A percentile compares a stretch with the other conserved stretches of the same genome.
Conservation (phyloP, 1,284 basidiomycete species). For the Xerocomus amazonicus region DNA sequence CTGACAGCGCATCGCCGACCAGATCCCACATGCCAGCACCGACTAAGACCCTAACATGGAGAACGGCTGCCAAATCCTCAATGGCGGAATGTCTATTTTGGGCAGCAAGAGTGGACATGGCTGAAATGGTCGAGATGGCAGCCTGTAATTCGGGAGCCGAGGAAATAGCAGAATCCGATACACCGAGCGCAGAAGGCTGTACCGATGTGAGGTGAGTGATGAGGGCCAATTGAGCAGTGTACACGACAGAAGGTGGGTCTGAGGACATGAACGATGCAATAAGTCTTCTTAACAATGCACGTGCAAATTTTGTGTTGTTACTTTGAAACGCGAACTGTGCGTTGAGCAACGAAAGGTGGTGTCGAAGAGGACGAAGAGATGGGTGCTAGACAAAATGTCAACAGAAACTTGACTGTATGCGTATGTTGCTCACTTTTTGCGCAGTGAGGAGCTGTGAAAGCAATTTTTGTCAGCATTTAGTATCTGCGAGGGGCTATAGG, state of each 20-base stretch:
- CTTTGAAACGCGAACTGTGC: constrained; percentile 43
- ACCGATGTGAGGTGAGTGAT: constrained; percentile 42
- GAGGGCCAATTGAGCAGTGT: constrained; percentile 50
- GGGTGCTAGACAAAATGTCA: constrained; percentile 45
- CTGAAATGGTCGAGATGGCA: constrained; percentile 42
- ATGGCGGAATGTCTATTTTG: constrained; percentile 43
- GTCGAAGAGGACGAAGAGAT: constrained; percentile 53
- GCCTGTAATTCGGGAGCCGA: constrained; percentile 29
- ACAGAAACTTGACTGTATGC: constrained; percentile 9
- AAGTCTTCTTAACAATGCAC: constrained; percentile 51
- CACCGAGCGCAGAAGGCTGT: constrained; percentile 3
- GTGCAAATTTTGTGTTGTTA: constrained; percentile 56
- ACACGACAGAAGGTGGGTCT: constrained; percentile 50
- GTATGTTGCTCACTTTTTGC: constrained; percentile 46
- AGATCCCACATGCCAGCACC: constrained; percentile 50
- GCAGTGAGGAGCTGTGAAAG: constrained; percentile 52
- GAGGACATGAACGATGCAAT: constrained; percentile 44
- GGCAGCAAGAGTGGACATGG: constrained; percentile 40
- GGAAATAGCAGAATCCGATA: constrained; percentile 3
- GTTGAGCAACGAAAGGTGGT: constrained; percentile 55
- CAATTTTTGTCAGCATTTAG: constrained; percentile 1
- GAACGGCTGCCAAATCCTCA: constrained; percentile 43
- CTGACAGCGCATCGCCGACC: constrained; percentile 42
- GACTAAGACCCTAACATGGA: constrained; percentile 52
- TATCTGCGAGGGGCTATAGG: background rate